Percentiles rank a stretch among this genome's conserved stretches.
phyloP scores from a whole-genome alignment of 2,329 filamentous ascomycete species.

The Cladorrhinum sp. region DNA sequence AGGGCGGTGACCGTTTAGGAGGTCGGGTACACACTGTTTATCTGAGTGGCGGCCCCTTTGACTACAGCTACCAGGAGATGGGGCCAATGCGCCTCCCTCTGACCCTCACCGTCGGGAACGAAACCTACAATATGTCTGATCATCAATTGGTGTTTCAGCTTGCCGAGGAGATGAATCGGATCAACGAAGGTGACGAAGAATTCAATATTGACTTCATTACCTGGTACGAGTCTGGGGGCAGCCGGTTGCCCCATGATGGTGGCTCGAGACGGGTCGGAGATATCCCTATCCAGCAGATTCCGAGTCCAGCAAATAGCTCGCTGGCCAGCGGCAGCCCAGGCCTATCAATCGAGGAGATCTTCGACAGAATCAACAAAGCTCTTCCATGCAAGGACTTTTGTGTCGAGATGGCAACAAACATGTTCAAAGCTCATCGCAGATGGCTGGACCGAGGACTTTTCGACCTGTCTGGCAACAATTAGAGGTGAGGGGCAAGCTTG shows the following conservation, averaged over 20 bases:
- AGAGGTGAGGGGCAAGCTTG: constrained; percentile 32
- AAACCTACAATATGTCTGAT: constrained; percentile 58
- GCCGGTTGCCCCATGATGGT: constrained; percentile 44
- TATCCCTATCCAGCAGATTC: constrained; percentile 43
- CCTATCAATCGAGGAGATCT: constrained; percentile 33
- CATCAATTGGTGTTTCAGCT: constrained; percentile 64
- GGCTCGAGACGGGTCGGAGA: constrained; percentile 4
- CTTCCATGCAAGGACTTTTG: constrained; percentile 38
- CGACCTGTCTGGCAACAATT: constrained; percentile 56
- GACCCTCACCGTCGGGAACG: constrained; percentile 49
- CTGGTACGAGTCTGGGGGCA: constrained; percentile 56
- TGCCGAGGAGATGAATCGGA: constrained; percentile 54
- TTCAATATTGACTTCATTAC: constrained; percentile 58
- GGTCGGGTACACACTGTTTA: constrained; percentile 64
- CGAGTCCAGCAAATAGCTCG: constrained; percentile 44
- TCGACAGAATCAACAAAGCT: constrained; percentile 37
- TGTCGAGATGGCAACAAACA: constrained; percentile 39
- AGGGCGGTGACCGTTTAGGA: constrained; percentile 59
- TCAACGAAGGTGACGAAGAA: constrained; percentile 50
- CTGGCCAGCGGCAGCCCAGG: constrained; percentile 36
- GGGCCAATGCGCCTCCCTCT: constrained; percentile 64
- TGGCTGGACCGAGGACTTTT: constrained; percentile 36
- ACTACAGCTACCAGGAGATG: constrained; percentile 66
- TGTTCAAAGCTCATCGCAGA: constrained; percentile 43
- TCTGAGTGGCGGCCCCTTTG: constrained; percentile 53